Evolutionary conservation across 1,139 yeast genomes (phyloP).

Genomic region (Diutina siamensis): DNA sequence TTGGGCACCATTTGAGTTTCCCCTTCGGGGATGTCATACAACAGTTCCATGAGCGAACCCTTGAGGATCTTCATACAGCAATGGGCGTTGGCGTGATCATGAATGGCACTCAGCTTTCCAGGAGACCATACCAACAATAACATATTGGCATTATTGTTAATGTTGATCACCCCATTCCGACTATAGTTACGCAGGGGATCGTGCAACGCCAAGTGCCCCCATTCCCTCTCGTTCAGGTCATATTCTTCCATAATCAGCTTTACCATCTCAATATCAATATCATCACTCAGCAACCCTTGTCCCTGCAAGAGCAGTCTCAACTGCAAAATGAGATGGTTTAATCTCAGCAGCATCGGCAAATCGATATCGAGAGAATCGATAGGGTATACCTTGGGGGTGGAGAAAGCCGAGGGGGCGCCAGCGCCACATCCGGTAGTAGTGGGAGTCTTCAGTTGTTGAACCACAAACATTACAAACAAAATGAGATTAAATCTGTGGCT

Average conservation of each 20-base stretch:
- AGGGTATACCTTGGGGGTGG: neutral
- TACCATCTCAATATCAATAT: conserved; percentile 42
- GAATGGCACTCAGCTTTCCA: conserved; percentile 53
- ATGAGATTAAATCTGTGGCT: neutral
- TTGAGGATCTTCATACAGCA: conserved; percentile 54
- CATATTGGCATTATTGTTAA: conserved; percentile 59
- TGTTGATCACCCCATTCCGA: conserved; percentile 55
- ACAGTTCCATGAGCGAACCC: conserved; percentile 48
- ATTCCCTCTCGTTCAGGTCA: conserved; percentile 37
- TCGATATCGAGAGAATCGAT: neutral
- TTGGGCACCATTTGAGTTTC: conserved; percentile 20
- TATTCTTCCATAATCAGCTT: conserved; percentile 38
- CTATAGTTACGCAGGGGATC: conserved; percentile 43
- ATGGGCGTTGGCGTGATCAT: conserved; percentile 72
- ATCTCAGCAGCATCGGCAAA: neutral
- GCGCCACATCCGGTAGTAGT: neutral
- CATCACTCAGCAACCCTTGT: conserved; percentile 31
- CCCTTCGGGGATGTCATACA: conserved; percentile 40
- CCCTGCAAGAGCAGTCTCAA: neutral
- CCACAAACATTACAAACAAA: conserved; percentile 1
- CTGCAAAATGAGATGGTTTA: neutral
- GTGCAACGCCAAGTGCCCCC: conserved; percentile 48
- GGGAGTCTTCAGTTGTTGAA: neutral
- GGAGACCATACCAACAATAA: conserved; percentile 66
- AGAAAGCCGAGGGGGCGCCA: neutral